phyloP scores from a whole-genome alignment of 2,329 filamentous ascomycete species.

The Ilyonectria robusta region DNA sequence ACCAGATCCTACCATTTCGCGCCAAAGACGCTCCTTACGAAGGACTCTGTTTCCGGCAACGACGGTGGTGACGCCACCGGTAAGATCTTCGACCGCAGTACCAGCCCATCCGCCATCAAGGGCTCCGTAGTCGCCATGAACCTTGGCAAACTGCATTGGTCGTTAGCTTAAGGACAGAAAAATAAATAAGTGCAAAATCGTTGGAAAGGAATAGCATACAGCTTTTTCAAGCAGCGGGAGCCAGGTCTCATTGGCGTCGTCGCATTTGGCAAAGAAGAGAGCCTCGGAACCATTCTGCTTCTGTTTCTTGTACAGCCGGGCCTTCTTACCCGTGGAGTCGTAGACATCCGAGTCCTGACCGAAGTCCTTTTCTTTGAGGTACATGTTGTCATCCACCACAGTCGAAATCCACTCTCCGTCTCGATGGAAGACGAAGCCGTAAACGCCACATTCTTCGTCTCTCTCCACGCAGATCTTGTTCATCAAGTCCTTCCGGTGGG shows the following conservation, averaged over 20 bases:
- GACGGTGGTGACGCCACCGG: conserved; percentile 70
- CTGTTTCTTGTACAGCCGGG: conserved; percentile 71
- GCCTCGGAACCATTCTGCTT: conserved; percentile 79
- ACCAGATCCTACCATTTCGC: conserved; percentile 75
- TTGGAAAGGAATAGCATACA: conserved; percentile 32
- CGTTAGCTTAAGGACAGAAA: conserved; percentile 18
- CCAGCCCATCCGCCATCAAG: conserved; percentile 77
- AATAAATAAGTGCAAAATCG: background rate
- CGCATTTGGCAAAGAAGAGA: conserved; percentile 79
- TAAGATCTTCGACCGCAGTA: conserved; percentile 64
- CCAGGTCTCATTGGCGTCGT: conserved; percentile 80
- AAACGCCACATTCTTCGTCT: conserved; percentile 78
- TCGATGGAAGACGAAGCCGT: conserved; percentile 81
- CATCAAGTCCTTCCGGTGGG: conserved; percentile 75
- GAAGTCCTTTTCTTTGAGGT: conserved; percentile 55
- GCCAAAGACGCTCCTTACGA: conserved; percentile 80
- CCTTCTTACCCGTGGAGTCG: conserved; percentile 63
- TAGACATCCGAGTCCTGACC: conserved; percentile 55
- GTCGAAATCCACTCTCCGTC: conserved; percentile 80
- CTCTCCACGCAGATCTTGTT: conserved; percentile 76
- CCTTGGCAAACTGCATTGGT: conserved; percentile 73
- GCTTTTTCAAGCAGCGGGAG: conserved; percentile 81
- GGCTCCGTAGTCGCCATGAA: conserved; percentile 78
- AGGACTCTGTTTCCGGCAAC: conserved; percentile 71
- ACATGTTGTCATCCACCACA: conserved; percentile 79